A percentile compares a stretch with the other conserved stretches of the same genome.
Conservation (phyloP, 2,329 filamentous ascomycete species). For the Basipetospora sp. region DNA sequence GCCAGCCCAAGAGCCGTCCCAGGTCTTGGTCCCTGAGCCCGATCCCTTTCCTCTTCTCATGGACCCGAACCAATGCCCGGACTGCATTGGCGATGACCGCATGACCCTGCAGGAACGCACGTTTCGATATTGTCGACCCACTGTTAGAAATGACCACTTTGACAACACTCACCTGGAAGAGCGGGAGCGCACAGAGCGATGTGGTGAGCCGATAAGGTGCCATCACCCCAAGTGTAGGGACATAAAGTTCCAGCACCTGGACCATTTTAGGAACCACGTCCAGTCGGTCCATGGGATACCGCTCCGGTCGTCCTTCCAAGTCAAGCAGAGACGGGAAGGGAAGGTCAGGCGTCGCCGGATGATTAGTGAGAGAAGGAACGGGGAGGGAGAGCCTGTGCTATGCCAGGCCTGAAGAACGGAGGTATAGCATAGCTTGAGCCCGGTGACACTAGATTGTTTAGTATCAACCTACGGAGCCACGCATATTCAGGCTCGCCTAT, state of each 20-base stretch:
- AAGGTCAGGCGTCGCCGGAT: conserved; percentile 1
- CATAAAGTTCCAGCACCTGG: conserved; percentile 9
- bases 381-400: neutral
- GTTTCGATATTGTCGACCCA: conserved; percentile 9
- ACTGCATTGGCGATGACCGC: conserved; percentile 10
- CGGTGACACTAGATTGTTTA: neutral
- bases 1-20: neutral
- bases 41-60: conserved; percentile 10
- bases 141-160: conserved; percentile 13
- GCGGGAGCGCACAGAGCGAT: conserved; percentile 8
- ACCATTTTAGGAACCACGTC: conserved; percentile 10
- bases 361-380: neutral
- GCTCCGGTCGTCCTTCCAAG: conserved; percentile 7
- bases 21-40: neutral
- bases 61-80: conserved; percentile 10
- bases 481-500: too few relatives aligned
- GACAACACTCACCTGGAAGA: conserved; percentile 10
- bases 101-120: conserved; percentile 9
- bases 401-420: neutral
- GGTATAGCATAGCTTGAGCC: neutral
- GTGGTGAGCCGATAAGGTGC: conserved; percentile 8
- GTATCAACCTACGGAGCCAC: too few relatives aligned
- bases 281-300: conserved; percentile 8
- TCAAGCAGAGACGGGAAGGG: conserved; percentile 1
- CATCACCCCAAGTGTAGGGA: conserved; percentile 10